Conservation (phyloP, 2,329 filamentous ascomycete genomes). For the Alternaria burnsii region DNA sequence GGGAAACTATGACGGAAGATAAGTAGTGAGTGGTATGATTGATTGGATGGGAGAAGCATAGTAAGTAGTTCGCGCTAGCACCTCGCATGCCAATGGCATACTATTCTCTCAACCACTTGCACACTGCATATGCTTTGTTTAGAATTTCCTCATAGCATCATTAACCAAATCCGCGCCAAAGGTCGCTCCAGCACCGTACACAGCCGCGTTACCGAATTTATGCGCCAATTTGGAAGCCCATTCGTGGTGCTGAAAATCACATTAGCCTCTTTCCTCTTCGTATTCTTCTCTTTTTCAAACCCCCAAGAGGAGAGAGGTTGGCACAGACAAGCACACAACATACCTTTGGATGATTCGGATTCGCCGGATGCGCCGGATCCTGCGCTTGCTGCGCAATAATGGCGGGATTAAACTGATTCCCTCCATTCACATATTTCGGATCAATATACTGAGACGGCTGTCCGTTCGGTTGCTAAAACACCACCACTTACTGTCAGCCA, state of each 20-base stretch:
- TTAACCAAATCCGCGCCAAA: constrained; percentile 32
- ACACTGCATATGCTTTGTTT: too few relatives aligned
- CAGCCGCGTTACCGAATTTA: constrained; percentile 31
- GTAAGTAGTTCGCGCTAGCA: too few relatives aligned
- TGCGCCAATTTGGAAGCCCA: constrained; percentile 31
- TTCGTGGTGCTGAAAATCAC: constrained; percentile 22
- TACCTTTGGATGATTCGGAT: constrained; percentile 29
- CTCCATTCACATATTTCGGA: constrained; percentile 21
- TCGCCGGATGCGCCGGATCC: constrained; percentile 29
- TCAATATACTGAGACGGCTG: constrained; percentile 29
- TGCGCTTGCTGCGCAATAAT: constrained; percentile 31
- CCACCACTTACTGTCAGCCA: too few relatives aligned
- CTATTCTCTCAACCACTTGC: too few relatives aligned
- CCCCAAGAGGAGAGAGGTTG: too few relatives aligned
- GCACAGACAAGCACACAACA: not conserved
- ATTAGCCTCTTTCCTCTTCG: too few relatives aligned
- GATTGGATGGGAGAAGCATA: too few relatives aligned
- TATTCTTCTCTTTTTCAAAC: too few relatives aligned
- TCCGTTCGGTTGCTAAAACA: constrained; percentile 19
- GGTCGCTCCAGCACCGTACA: constrained; percentile 28
- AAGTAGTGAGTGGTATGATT: too few relatives aligned
- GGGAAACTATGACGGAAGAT: too few relatives aligned
- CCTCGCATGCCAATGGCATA: too few relatives aligned
- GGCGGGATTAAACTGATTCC: constrained; percentile 28
- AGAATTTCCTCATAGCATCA: constrained; percentile 33